phyloP scores from a whole-genome alignment of 768 basidiomycete species.

The Baorangia bicolor region DNA sequence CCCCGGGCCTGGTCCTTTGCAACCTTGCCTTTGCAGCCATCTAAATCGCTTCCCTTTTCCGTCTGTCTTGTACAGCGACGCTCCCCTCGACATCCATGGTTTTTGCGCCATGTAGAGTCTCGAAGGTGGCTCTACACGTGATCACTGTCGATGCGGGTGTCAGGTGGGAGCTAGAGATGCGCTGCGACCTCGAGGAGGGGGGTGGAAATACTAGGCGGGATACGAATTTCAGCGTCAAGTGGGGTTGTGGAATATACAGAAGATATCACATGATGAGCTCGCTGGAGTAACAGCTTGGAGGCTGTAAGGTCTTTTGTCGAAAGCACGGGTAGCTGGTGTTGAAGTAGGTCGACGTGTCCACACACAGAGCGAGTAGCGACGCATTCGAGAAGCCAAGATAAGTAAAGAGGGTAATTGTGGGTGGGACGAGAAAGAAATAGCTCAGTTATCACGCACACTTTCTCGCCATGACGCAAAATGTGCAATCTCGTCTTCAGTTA shows the following conservation, averaged over 20 bases:
- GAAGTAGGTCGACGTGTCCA: background rate
- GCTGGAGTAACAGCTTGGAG: conserved; percentile 58
- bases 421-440: background rate
- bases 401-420: background rate
- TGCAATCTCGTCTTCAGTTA: conserved; percentile 37
- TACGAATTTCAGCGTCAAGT: conserved; percentile 47
- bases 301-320: conserved; percentile 42
- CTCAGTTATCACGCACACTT: conserved; percentile 45
- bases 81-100: too few relatives aligned
- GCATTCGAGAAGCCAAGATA: background rate
- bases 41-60: too few relatives aligned
- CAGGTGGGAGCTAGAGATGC: conserved; percentile 77
- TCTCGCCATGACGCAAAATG: conserved; percentile 54
- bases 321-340: conserved; percentile 53
- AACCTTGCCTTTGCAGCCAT: too few relatives aligned
- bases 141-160: too few relatives aligned
- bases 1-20: too few relatives aligned
- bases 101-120: too few relatives aligned
- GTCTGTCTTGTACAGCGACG: too few relatives aligned
- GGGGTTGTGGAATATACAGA: conserved; percentile 69
- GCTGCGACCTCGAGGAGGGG: conserved; percentile 73
- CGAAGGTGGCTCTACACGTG: too few relatives aligned
- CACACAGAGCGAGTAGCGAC: background rate
- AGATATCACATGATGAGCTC: conserved; percentile 76
- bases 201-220: conserved; percentile 69